A percentile compares a stretch with the other conserved stretches of the same genome.
Conservation (phyloP, 2,329 filamentous ascomycete species). For the Talaromyces sp. region DNA sequence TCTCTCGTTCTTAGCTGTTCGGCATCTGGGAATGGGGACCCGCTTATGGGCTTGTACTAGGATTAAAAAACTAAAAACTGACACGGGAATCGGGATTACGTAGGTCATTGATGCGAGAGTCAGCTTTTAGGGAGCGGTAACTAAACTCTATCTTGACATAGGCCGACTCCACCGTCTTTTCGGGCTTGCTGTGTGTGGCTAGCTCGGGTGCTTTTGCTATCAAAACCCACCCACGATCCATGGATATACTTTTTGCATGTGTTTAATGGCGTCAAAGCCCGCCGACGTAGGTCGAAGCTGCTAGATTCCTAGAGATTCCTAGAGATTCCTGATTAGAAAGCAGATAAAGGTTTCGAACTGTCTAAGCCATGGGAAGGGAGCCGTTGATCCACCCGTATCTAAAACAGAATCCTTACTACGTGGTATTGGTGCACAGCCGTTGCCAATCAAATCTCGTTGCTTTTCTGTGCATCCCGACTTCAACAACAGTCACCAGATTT, state of each 20-base stretch:
- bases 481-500: too few species aligned
- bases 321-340: not conserved
- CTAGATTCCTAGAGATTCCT: not conserved
- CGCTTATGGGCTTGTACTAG: not conserved
- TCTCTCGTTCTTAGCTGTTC: not conserved
- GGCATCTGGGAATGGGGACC: not conserved
- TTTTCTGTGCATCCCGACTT: too few species aligned
- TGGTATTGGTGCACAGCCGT: too few species aligned
- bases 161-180: not conserved
- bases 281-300: not conserved
- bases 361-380: too few species aligned
- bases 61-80: not conserved
- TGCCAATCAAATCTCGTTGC: too few species aligned
- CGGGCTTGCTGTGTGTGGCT: not conserved
- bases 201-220: not conserved
- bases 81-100: not conserved
- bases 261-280: not conserved
- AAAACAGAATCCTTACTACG: too few species aligned
- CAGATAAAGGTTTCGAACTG: not conserved
- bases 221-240: not conserved
- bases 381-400: too few species aligned
- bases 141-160: not conserved
- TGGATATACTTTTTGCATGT: not conserved
- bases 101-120: not conserved
- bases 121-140: slow-evolving; percentile 2